A percentile compares a stretch with the other conserved stretches of the same genome.
These are phyloP conservation scores for Pichia thaimueangensis DNA, from an alignment of 805 yeast genomes.

Conservation along the genomic window DNA sequence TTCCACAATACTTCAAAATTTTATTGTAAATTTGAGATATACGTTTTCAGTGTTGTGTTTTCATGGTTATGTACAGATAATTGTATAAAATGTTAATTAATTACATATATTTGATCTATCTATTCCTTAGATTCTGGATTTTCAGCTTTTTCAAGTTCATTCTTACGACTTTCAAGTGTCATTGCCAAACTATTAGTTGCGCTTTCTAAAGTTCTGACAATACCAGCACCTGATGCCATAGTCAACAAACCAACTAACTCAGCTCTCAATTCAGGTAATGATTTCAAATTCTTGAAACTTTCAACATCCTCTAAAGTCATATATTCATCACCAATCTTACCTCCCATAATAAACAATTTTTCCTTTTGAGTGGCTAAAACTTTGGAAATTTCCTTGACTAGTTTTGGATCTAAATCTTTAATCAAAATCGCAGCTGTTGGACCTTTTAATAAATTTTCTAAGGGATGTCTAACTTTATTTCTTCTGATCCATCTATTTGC, in stretches of 20 bases:
- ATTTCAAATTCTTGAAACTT: conserved; percentile 67
- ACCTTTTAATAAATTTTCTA: conserved; percentile 65
- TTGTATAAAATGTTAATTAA: too few relatives aligned
- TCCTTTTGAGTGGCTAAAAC: conserved; percentile 60
- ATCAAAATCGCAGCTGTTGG: conserved; percentile 79
- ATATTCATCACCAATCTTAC: conserved; percentile 60
- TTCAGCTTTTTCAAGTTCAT: conserved; percentile 22
- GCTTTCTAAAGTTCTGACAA: conserved; percentile 72
- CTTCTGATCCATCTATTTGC: conserved; percentile 36
- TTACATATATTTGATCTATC: not conserved
- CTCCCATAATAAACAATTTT: conserved; percentile 77
- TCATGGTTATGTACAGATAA: not conserved
- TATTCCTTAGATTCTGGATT: not conserved
- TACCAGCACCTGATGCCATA: conserved; percentile 82
- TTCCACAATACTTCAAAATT: too few relatives aligned
- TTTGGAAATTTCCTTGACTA: conserved; percentile 56
- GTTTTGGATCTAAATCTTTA: conserved; percentile 61
- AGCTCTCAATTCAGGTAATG: conserved; percentile 63
- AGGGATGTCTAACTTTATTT: conserved; percentile 52
- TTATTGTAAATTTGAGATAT: too few relatives aligned
- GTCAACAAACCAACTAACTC: conserved; percentile 81
- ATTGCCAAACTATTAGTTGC: conserved; percentile 63
- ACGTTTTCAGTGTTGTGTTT: too few relatives aligned
- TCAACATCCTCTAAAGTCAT: conserved; percentile 48
- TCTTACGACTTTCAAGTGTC: conserved; percentile 58